Conservation (phyloP, 805 yeast genomes). For the Candida odintsovae region DNA sequence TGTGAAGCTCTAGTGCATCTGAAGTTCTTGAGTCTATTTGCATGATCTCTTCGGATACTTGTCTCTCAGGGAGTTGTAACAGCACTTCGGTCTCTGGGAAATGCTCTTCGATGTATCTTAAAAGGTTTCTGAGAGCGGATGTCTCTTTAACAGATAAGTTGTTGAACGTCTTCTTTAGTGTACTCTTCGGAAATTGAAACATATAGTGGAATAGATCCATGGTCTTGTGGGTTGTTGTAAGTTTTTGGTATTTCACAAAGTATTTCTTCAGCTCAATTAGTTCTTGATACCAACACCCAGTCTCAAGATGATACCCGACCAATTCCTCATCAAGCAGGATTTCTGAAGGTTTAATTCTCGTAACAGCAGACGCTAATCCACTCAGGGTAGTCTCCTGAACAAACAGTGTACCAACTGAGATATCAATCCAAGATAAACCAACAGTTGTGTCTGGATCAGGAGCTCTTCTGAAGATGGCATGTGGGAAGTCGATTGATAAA, state of each 20-base stretch:
- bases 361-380: constrained; percentile 62
- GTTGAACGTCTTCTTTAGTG: constrained; percentile 21
- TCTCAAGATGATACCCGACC: constrained; percentile 31
- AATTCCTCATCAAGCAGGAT: constrained; percentile 52
- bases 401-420: constrained; percentile 74
- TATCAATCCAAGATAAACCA: constrained; percentile 86
- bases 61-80: constrained; percentile 61
- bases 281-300: constrained; percentile 52
- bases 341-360: constrained; percentile 79
- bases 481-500: constrained; percentile 58
- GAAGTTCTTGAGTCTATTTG: constrained; percentile 79
- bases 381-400: constrained; percentile 58
- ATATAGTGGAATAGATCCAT: constrained; percentile 31
- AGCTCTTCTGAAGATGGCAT: constrained; percentile 32
- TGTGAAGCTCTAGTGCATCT: constrained; percentile 66
- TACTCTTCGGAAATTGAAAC: constrained; percentile 31
- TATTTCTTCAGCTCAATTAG: constrained; percentile 54
- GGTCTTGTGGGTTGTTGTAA: constrained; percentile 36
- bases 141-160: constrained; percentile 41
- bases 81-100: constrained; percentile 62
- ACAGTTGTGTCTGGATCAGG: constrained; percentile 39
- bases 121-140: constrained; percentile 54
- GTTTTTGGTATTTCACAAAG: constrained; percentile 44
- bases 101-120: constrained; percentile 67
- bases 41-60: constrained; percentile 47